These are phyloP conservation scores for Arachis stenosperma DNA, from an alignment of 306 rosid genomes.

Conservation along the genomic window DNA sequence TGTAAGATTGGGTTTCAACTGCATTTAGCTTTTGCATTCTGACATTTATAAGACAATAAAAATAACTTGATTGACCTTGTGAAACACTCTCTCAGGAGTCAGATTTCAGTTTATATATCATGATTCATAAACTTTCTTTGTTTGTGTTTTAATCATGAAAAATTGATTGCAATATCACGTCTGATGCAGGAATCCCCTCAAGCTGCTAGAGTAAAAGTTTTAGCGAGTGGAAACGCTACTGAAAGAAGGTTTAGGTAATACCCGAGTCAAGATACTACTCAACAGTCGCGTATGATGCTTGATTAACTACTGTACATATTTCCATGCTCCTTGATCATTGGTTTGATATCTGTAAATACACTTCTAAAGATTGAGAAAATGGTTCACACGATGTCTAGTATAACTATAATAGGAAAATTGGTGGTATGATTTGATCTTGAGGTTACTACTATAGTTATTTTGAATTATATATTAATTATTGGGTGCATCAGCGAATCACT, in stretches of 20 bases:
- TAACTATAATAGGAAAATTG: too few species aligned
- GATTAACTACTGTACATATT: constrained; percentile 4
- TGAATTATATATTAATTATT: too few species aligned
- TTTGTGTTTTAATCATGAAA: neutral
- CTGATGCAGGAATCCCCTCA: constrained; percentile 91
- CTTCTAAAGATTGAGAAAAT: too few species aligned
- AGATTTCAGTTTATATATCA: constrained; percentile 10
- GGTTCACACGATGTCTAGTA: too few species aligned
- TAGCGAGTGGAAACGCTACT: constrained; percentile 97
- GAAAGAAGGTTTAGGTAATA: constrained; percentile 95
- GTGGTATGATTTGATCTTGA: neutral
- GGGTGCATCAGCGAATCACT: too few species aligned
- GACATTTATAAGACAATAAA: too few species aligned
- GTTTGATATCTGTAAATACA: too few species aligned
- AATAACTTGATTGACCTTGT: neutral
- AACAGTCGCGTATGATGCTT: constrained; percentile 5
- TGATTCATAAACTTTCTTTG: neutral
- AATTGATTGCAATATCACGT: constrained; percentile 38
- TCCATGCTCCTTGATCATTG: neutral
- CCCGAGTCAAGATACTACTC: constrained; percentile 7
- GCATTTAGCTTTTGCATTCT: too few species aligned
- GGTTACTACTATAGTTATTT: neutral
- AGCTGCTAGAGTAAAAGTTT: constrained; percentile 96
- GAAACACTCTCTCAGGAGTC: neutral
- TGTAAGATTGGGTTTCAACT: too few species aligned